A percentile compares a stretch with the other conserved stretches of the same genome.
phyloP scores from a whole-genome alignment of 345 rosid genomes.

The Trapa incisa region DNA sequence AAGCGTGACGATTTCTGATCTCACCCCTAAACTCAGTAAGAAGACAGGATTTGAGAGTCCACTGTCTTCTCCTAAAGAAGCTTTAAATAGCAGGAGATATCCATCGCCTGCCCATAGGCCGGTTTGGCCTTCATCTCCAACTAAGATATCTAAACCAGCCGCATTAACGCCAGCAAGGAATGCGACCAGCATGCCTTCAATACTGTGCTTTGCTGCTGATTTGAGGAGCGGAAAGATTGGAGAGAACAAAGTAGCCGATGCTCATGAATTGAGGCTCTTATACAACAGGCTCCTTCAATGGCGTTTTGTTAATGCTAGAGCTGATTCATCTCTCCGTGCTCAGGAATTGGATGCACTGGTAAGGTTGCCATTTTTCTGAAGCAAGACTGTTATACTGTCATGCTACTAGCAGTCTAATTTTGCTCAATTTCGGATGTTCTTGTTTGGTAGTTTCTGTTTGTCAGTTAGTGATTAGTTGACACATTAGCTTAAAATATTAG shows the following conservation, averaged over 20 bases:
- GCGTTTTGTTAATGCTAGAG: conserved; percentile 80
- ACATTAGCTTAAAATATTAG: neutral
- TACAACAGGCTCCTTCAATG: conserved; percentile 69
- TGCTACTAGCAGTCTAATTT: neutral
- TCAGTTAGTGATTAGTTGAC: neutral
- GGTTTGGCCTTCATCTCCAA: conserved; percentile 61
- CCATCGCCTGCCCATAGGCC: conserved; percentile 53
- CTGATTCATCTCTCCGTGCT: conserved; percentile 52
- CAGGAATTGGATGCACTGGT: conserved; percentile 73
- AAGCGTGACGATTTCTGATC: conserved; percentile 33
- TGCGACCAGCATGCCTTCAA: conserved; percentile 46
- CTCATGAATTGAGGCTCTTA: conserved; percentile 75
- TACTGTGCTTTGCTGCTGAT: conserved; percentile 79
- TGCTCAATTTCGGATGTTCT: neutral
- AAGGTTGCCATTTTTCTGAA: conserved; percentile 5
- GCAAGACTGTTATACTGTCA: neutral
- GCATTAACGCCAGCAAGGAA: conserved; percentile 43
- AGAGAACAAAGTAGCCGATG: conserved; percentile 61
- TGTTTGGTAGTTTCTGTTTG: neutral
- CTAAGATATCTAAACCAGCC: conserved; percentile 58
- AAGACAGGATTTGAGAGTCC: conserved; percentile 49
- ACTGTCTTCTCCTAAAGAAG: conserved; percentile 27
- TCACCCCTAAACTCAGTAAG: conserved; percentile 50
- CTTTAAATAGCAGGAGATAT: conserved; percentile 22
- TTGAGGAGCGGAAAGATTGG: conserved; percentile 76